Base-by-base conservation (phyloP, 257 asterid species). In the Mentha longifolia region DNA sequence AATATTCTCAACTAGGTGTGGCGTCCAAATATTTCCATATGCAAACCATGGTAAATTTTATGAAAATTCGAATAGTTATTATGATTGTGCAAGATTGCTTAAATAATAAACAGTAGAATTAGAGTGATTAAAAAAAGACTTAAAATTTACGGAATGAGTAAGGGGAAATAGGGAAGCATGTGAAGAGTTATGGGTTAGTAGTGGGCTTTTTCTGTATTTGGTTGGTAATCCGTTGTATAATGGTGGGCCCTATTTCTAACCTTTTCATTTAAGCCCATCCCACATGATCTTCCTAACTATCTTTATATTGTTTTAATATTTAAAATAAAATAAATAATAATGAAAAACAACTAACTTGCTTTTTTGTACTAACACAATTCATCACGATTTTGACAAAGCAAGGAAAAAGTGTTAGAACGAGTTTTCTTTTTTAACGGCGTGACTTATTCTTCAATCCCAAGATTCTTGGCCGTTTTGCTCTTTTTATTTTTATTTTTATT, bases 171-270 rank as follows among this genome's bases (percentile, higher is more conserved):
- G 50, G 52, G 51, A 63, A 52, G 60, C 75, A 67, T 67, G 78
- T 72, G 70, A 62, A 4, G 46, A 55, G 73, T 73, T 47, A n/a
- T n/a, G n/a, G 62, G 60, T 60, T 30, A 67, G 75, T 66, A 10
- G 75, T 73, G 78, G 82, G 82, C 79, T 73, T 68, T 41, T 47
- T 59, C 16, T 50, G 76, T 22, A 14, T 45, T 62, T 47, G 76
- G 64, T 68, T 69, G 74, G 79, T 68, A 74, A 68, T 67, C 61
- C 25, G 52, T 60, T 61, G 62, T 42, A 52, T 45, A 61, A 67
- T 39, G 51, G 79, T 74, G 76, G 82, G 79, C 61, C 76, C 73
- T 15, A 14, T 3, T 43, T 20, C 7, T 47, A 42, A 30, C 10
- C 39, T 57, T 25, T 37, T 39, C 17, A 47, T 47, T 66, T 33